Evolutionary conservation across 2,329 filamentous ascomycete genomes (phyloP).

Genomic region (Podosphaera fusca): DNA sequence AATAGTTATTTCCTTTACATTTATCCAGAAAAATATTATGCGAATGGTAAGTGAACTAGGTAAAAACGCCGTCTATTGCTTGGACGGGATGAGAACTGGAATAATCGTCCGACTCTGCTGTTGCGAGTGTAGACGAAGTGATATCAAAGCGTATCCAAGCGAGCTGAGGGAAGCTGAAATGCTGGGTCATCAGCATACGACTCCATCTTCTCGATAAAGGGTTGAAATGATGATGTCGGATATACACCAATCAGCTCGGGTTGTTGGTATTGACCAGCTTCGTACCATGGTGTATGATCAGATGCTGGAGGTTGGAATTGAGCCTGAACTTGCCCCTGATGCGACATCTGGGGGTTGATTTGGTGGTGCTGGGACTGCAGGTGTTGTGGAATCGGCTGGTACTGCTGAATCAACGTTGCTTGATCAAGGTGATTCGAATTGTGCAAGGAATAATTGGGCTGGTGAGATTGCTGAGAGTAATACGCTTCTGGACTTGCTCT

Average conservation of each 20-base stretch:
- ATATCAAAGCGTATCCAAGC: conserved; percentile 31
- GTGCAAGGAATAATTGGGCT: conserved; percentile 26
- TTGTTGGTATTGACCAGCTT: conserved; percentile 26
- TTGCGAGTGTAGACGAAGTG: neutral
- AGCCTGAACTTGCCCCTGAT: conserved; percentile 15
- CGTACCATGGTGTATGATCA: conserved; percentile 30
- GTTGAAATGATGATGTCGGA: conserved; percentile 10
- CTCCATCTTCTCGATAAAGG: conserved; percentile 32
- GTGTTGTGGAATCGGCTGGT: conserved; percentile 13
- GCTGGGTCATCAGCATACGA: conserved; percentile 26
- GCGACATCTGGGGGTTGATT: conserved; percentile 13
- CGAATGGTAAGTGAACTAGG: too few relatives aligned
- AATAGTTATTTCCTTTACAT: too few relatives aligned
- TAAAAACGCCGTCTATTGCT: too few relatives aligned
- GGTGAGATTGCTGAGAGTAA: conserved; percentile 31
- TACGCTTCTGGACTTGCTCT: conserved; percentile 30
- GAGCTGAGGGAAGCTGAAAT: conserved; percentile 34
- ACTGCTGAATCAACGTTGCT: conserved; percentile 18
- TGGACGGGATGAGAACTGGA: too few relatives aligned
- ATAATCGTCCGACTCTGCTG: neutral
- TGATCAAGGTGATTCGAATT: conserved; percentile 25
- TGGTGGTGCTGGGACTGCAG: conserved; percentile 7
- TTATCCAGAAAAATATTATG: too few relatives aligned
- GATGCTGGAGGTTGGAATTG: conserved; percentile 20
- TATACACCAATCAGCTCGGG: conserved; percentile 28